Evolutionary conservation across 371 early-diverging fungal species (phyloP), one percentile per base, ranked within the genome.

Genomic region (Circinella umbellata): DNA sequence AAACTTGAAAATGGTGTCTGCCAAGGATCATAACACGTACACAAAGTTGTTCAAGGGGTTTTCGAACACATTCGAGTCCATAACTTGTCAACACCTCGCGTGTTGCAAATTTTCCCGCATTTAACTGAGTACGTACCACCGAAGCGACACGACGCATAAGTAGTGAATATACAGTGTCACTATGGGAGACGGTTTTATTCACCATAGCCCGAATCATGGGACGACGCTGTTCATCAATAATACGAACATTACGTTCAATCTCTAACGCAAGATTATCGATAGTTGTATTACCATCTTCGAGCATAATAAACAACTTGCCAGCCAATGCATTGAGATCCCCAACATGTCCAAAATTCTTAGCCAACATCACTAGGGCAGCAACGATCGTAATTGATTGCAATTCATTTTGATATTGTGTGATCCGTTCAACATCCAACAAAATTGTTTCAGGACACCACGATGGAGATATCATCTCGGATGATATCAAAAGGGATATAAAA

Each of bases 1-100:
- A 89, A 1, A 93, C 93, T 66, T 87, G 85, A 62, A 89, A 83
- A 74, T 93, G 90, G 72, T 93, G 90, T 27, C 79, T 74, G 7
- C 81, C 88, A 63, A 93, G 76, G 13, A 75, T 53, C 15, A 68
- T 72, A 20, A 93, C 69, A 18, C 82, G 78, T 3, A 64, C 49
- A 35, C 85, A 79, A 4, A 91, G 79, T 13, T 68, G 70, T 69
- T 88, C 83, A 61, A 92, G 72, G 46, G 88, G 86, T 9, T 66
- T 80, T 13, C 76, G 80, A 2, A 93, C 87, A 39, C 81, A 60
- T 18, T 90, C 89, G 42, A 94, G 73, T 3, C 94, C 94, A 63
- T 86, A 80, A 55, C 85, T 84, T 9, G 79, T 74, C 17, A 93
- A 76, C 1, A 77, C 75, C 2, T 81, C 83, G 6, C 72, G 73